A percentile compares a stretch with the other conserved stretches of the same genome.
These are phyloP conservation scores for Saturnispora zaruensis DNA, from an alignment of 805 yeast species.

Conservation along the genomic window DNA sequence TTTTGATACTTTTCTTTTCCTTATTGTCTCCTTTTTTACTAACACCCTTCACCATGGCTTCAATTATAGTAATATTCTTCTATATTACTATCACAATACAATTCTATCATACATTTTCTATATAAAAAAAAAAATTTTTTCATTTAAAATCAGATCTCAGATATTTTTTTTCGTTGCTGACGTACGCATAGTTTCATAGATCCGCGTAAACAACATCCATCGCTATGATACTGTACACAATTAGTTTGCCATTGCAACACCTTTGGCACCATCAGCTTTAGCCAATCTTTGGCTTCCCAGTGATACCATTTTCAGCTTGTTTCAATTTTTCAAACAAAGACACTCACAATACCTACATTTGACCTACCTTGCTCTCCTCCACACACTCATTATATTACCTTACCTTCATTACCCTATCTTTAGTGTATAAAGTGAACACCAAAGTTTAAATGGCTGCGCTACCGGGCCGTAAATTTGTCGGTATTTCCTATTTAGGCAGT, in stretches of 20 bases:
- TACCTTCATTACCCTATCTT: no score
- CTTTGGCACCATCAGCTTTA: not conserved
- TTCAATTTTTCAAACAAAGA: no score
- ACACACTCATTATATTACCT: no score
- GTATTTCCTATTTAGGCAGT: not conserved
- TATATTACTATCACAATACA: no score
- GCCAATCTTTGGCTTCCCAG: not conserved
- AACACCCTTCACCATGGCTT: not conserved
- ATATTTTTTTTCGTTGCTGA: not conserved
- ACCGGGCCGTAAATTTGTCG: not conserved
- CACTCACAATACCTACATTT: no score
- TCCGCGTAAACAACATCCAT: not conserved
- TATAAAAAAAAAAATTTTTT: not conserved
- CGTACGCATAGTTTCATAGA: not conserved
- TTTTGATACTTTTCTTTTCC: not conserved
- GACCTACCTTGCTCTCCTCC: no score
- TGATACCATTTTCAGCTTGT: no score
- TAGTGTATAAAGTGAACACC: no score
- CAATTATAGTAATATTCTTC: no score
- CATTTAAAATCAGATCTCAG: not conserved
- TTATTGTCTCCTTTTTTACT: not conserved
- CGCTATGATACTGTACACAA: no score
- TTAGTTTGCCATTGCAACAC: no score
- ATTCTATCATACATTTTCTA: no score
- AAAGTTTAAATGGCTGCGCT: not conserved